These are phyloP conservation scores for Mucor lusitanicus DNA, from an alignment of 371 early-diverging fungal genomes.

Conservation along the genomic window DNA sequence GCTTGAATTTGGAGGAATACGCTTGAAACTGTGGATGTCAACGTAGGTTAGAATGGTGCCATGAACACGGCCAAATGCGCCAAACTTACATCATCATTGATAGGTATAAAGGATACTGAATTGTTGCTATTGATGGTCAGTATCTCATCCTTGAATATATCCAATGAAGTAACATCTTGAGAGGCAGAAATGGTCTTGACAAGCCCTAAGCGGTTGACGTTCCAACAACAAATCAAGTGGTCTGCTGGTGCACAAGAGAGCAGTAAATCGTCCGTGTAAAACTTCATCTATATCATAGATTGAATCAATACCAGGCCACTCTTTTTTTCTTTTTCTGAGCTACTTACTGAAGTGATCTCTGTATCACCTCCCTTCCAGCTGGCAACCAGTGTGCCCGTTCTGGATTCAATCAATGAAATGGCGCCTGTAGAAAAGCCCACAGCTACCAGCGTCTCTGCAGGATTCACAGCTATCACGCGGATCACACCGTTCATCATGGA, in stretches of 20 bases:
- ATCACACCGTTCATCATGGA: conserved; percentile 36
- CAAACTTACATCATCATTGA: conserved; percentile 65
- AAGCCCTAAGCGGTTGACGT: conserved; percentile 53
- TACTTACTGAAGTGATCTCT: conserved; percentile 59
- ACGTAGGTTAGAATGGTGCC: background rate
- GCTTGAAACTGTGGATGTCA: conserved; percentile 56
- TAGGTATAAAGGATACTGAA: conserved; percentile 65
- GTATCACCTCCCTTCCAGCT: conserved; percentile 69
- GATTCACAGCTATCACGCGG: conserved; percentile 48
- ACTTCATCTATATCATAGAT: conserved; percentile 49
- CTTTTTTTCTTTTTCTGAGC: too few relatives aligned
- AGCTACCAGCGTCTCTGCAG: conserved; percentile 60
- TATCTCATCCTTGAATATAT: conserved; percentile 50
- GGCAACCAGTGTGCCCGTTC: conserved; percentile 64
- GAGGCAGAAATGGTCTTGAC: conserved; percentile 62
- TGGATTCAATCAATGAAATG: conserved; percentile 59
- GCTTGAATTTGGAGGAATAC: conserved; percentile 68
- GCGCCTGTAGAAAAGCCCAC: conserved; percentile 62
- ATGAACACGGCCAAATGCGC: background rate
- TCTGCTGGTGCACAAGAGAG: conserved; percentile 68
- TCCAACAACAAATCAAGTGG: conserved; percentile 67
- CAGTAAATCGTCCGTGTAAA: conserved; percentile 61
- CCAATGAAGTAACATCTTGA: conserved; percentile 15
- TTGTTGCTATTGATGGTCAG: conserved; percentile 66
- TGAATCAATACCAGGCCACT: background rate